These are phyloP conservation scores for Leccinum obscurum DNA, from an alignment of 768 basidiomycete genomes.

Conservation along the genomic window DNA sequence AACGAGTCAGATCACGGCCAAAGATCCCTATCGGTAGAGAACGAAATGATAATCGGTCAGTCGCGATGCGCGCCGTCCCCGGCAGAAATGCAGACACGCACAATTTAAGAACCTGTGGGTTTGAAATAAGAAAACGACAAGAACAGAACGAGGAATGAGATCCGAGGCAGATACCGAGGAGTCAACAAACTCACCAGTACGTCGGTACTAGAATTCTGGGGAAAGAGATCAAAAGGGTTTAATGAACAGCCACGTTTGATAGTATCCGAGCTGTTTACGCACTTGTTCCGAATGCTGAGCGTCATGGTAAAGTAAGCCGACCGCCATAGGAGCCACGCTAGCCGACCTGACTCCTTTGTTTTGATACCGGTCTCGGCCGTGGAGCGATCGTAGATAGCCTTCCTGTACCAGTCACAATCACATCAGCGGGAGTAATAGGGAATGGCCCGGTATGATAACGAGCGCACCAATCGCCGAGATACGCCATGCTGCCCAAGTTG, in stretches of 20 bases:
- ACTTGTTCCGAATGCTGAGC: constrained; percentile 71
- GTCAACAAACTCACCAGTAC: constrained; percentile 50
- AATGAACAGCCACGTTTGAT: constrained; percentile 9
- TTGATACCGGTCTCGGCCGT: constrained; percentile 48
- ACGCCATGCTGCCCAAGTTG: constrained; percentile 75
- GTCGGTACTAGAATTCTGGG: constrained; percentile 61
- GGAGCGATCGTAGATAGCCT: constrained; percentile 74
- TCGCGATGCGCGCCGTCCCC: constrained; percentile 6
- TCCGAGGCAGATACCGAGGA: constrained; percentile 16
- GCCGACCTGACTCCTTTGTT: constrained; percentile 60
- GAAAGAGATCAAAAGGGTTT: constrained; percentile 6
- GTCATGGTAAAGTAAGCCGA: constrained; percentile 82
- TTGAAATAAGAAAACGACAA: neutral
- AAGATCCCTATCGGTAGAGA: constrained; percentile 56
- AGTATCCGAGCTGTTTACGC: constrained; percentile 23
- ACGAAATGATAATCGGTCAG: constrained; percentile 11
- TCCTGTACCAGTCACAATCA: constrained; percentile 41
- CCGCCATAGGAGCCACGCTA: constrained; percentile 81
- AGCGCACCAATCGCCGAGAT: constrained; percentile 73
- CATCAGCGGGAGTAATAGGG: constrained; percentile 10
- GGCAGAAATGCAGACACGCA: constrained; percentile 30
- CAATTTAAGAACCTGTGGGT: constrained; percentile 65
- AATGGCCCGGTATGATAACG: neutral
- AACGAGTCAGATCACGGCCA: constrained; percentile 70
- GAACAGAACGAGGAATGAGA: constrained; percentile 7